Conservation (phyloP, 208 protist genomes). For the Eutreptiella sp. region DNA sequence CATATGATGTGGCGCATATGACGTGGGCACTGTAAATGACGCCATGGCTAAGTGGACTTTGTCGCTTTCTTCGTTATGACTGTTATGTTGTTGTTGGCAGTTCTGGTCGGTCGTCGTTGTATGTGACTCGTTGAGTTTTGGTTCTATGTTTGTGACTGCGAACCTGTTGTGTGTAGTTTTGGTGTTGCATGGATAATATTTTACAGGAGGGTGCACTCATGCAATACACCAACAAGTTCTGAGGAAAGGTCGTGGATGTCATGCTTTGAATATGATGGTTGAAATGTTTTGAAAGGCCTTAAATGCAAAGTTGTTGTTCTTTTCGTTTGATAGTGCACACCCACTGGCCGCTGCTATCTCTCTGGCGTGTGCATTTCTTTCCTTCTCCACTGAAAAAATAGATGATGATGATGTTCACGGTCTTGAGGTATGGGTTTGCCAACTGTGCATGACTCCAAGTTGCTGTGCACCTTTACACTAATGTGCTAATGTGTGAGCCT, state of each 20-base stretch:
- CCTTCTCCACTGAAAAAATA: conserved; percentile 5
- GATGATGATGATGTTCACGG: too few species aligned
- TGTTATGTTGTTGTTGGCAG: neutral
- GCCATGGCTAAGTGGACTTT: neutral
- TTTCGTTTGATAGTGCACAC: conserved; percentile 8
- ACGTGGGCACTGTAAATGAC: neutral
- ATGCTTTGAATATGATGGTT: conserved; percentile 8
- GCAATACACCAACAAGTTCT: neutral
- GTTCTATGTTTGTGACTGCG: neutral
- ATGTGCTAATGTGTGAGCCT: too few species aligned
- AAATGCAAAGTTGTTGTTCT: conserved; percentile 13
- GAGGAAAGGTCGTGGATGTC: too few species aligned
- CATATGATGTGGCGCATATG: neutral
- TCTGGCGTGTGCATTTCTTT: conserved; percentile 11
- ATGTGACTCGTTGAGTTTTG: neutral
- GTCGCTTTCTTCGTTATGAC: neutral
- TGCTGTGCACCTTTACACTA: too few species aligned
- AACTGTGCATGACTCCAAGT: too few species aligned
- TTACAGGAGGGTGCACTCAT: neutral
- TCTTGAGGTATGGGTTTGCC: too few species aligned
- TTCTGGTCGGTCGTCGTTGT: neutral
- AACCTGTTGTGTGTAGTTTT: conserved; percentile 3
- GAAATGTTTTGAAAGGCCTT: neutral
- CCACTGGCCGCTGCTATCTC: neutral
- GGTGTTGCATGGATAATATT: conserved; percentile 2